Percentiles rank a stretch among this genome's conserved stretches.
Conservation (phyloP, 106 monocot species). For the Dioscorea zingiberensis region DNA sequence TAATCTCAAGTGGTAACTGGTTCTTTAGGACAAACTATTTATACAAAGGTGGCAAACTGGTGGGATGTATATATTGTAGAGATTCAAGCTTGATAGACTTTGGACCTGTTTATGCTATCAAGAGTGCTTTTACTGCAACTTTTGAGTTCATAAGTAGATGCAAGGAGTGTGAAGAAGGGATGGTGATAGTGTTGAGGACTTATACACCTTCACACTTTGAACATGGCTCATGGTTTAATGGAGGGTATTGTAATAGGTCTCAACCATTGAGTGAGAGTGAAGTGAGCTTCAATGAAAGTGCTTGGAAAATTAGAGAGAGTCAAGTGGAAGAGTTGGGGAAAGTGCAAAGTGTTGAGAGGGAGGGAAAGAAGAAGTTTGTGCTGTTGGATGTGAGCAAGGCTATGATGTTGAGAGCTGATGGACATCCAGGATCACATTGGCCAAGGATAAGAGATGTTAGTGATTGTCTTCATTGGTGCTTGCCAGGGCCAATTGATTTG, state of each 20-base stretch:
- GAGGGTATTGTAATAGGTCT: conserved; percentile 54
- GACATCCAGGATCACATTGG: conserved; percentile 23
- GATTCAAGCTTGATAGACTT: conserved; percentile 14
- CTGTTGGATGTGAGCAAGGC: conserved; percentile 18
- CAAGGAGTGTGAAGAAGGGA: conserved; percentile 15
- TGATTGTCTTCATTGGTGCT: conserved; percentile 35
- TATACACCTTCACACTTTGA: conserved; percentile 62
- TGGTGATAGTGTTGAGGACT: conserved; percentile 49
- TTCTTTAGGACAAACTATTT: conserved; percentile 60
- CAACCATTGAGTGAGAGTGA: conserved; percentile 26
- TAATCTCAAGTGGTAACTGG: conserved; percentile 71
- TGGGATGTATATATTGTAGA: conserved; percentile 58
- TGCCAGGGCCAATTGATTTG: conserved; percentile 28
- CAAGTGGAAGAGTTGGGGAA: conserved; percentile 41
- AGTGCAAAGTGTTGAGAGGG: neutral
- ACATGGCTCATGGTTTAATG: conserved; percentile 42
- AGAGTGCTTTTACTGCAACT: conserved; percentile 25
- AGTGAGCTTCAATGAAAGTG: neutral
- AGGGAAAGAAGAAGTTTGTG: conserved; percentile 47
- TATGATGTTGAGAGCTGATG: conserved; percentile 23
- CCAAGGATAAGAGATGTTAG: conserved; percentile 8
- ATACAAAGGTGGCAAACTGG: conserved; percentile 16
- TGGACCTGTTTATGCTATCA: conserved; percentile 17
- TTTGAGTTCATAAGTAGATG: conserved; percentile 25
- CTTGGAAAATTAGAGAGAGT: conserved; percentile 29